phyloP scores from a whole-genome alignment of 441 rosid species.

The Oxalis stricta region DNA sequence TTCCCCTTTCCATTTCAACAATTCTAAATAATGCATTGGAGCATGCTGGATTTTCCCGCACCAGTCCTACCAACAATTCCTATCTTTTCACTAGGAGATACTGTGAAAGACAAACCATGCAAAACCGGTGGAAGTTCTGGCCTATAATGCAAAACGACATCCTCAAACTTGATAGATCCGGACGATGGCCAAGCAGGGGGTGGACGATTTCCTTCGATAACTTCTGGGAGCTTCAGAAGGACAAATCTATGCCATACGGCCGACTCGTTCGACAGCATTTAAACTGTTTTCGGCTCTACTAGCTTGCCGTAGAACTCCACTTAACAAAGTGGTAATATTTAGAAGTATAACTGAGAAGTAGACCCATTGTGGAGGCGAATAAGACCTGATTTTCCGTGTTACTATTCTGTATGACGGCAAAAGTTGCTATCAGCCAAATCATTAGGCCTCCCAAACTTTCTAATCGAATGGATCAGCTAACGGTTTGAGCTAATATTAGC shows the following conservation, averaged over 20 bases:
- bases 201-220: conserved; percentile 51
- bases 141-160: conserved; percentile 70
- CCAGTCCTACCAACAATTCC: conserved; percentile 99
- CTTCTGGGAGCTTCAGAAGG: conserved; percentile 73
- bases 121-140: conserved; percentile 90
- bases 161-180: conserved; percentile 62
- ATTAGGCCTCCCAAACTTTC: conserved; percentile 86
- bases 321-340: conserved; percentile 63
- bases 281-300: conserved; percentile 87
- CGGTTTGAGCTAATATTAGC: conserved; percentile 66
- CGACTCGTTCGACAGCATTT: conserved; percentile 88
- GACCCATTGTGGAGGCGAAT: conserved; percentile 90
- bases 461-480: conserved; percentile 76
- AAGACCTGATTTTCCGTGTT: conserved; percentile 46
- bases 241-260: conserved; percentile 70
- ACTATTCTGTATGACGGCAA: conserved; percentile 72
- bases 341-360: conserved; percentile 82
- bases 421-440: conserved; percentile 87
- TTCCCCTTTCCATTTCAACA: conserved; percentile 79
- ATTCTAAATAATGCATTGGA: conserved; percentile 86
- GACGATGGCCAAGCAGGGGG: conserved; percentile 73
- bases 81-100: conserved; percentile 69
- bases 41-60: conserved; percentile 92
- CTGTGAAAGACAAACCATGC: conserved; percentile 61
- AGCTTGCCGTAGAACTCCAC: conserved; percentile 77